These are phyloP conservation scores for Setaria viridis DNA, from an alignment of 202 grass and related monocot genomes.

Conservation along the genomic window DNA sequence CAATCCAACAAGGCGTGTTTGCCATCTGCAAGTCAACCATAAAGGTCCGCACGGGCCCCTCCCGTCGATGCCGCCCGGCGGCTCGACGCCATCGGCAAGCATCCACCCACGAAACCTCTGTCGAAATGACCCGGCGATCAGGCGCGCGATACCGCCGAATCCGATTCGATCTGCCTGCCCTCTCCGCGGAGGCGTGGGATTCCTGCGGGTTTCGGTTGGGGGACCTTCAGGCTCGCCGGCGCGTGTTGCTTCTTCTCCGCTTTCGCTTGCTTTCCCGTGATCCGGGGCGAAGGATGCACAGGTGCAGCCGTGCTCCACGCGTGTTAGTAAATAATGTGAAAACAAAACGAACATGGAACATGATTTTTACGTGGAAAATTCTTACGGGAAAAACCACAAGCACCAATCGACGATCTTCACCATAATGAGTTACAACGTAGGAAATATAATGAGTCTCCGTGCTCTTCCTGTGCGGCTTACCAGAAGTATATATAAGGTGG, in stretches of 20 bases:
- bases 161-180: neutral
- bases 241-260: neutral
- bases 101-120: neutral
- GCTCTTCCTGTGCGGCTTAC: too few relatives aligned
- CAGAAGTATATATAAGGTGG: too few relatives aligned
- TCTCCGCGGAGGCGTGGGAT: neutral
- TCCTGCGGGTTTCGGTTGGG: neutral
- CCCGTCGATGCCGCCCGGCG: neutral
- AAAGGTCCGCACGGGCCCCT: neutral
- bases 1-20: too few relatives aligned
- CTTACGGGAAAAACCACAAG: too few relatives aligned
- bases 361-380: too few relatives aligned
- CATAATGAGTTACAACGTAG: too few relatives aligned
- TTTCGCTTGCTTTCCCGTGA: conserved; percentile 42
- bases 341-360: too few relatives aligned
- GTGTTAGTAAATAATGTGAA: too few relatives aligned
- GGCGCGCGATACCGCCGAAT: neutral
- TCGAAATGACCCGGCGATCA: neutral
- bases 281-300: neutral
- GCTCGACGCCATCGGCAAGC: neutral
- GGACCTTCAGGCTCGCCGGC: neutral
- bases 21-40: conserved; percentile 23
- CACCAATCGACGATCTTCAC: too few relatives aligned
- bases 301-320: neutral
- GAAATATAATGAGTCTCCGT: too few relatives aligned